Conservation (phyloP, 495 filamentous ascomycete species). For the Penicillium canescens region DNA sequence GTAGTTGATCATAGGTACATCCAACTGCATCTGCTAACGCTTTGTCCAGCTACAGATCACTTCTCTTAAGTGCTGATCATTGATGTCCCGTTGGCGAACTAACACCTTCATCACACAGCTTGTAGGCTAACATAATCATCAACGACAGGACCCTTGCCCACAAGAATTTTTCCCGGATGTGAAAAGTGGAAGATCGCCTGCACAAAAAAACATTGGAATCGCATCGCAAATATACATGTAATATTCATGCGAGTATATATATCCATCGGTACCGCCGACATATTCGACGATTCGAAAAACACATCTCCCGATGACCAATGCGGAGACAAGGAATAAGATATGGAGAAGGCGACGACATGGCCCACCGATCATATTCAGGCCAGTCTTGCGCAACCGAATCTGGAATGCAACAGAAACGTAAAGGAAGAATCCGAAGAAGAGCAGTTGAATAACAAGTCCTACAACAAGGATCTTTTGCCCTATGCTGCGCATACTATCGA, state of each 20-base stretch:
- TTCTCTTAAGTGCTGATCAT: too few species aligned
- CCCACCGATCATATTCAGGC: conserved; percentile 3
- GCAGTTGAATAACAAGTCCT: conserved; percentile 26
- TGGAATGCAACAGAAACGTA: conserved; percentile 17
- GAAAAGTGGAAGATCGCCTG: conserved; percentile 22
- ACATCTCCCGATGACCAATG: conserved; percentile 4
- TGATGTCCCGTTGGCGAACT: too few species aligned
- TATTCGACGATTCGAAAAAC: conserved; percentile 4
- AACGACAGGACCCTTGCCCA: too few species aligned
- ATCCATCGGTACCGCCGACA: conserved; percentile 10
- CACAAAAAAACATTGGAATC: conserved; percentile 23
- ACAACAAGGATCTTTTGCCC: conserved; percentile 28
- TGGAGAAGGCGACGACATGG: background rate
- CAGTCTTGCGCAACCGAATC: conserved; percentile 1
- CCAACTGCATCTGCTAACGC: too few species aligned
- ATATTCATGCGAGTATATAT: conserved; percentile 24
- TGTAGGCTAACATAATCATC: too few species aligned
- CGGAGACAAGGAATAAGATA: conserved; percentile 15
- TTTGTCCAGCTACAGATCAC: too few species aligned
- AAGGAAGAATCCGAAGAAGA: conserved; percentile 29
- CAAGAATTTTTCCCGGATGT: conserved; percentile 8
- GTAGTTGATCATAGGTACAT: too few species aligned
- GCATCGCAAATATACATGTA: conserved; percentile 29
- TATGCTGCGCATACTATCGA: background rate
- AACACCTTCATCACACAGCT: too few species aligned